Evolutionary conservation across 352 stramenopile species (phyloP), one percentile per base, ranked within the genome.

Genomic region (Blastocystis sp.): DNA sequence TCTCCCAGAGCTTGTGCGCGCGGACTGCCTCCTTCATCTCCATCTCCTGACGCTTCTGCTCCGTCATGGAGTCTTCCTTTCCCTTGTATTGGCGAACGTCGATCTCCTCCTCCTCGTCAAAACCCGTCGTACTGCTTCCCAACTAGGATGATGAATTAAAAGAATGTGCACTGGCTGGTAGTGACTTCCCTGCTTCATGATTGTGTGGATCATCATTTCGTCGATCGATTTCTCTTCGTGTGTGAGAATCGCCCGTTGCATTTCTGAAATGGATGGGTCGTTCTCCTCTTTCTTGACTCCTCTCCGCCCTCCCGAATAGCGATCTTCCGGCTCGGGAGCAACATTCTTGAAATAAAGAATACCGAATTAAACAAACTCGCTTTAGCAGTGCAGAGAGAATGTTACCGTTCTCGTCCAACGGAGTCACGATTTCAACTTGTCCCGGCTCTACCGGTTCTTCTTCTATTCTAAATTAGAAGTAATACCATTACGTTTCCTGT

Each of bases 41-140:
- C 40, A 61, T 61, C 51, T 85, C 75, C 42, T 85, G 63, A n/a
- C 46, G 69, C 59, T 85, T 85, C n/a, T 42, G 34, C 14, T 85
- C 75, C 32, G 75, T 85, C 63, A 85, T 76, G 40, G 56, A 76
- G 11, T 85, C 75, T 32, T 85, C 75, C 32, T 85, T 85, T 9
- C 63, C 75, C 24, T 46, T 85, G 51, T 76, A 85, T 32, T 59
- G 54, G 18, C 42, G 40, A 24, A 72, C 36, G 32, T 85, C 75
- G 24, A 76, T 72, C 7, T 56, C 75, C 27, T 85, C 75, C 40
- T 85, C 75, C 38, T 85, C 75, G 48, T 85, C 75, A 16, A 72
- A 61, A 24, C 75, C 75, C 24, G 53, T 51, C 0, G 34, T 38
- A 42, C 75, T 85, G 40, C 75, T 85, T 63, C 46, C 57, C 27